These are phyloP conservation scores for Carex arenaria DNA, from an alignment of 202 grass and related monocot genomes.

Conservation along the genomic window DNA sequence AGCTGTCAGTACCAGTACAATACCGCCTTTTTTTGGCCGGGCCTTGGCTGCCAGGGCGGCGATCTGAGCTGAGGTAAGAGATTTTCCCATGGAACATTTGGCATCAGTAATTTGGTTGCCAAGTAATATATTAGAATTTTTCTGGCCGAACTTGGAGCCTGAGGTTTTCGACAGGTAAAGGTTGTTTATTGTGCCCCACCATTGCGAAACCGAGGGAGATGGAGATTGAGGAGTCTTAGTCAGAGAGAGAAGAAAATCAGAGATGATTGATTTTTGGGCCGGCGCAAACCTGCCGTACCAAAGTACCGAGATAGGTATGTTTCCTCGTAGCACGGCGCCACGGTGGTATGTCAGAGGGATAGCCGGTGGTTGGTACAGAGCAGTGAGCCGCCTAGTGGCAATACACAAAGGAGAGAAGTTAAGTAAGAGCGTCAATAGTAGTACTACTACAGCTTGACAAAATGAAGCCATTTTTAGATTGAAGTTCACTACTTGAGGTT, in stretches of 20 bases:
- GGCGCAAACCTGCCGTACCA: constrained; percentile 46
- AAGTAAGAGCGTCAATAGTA: constrained; percentile 4
- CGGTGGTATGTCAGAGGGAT: constrained; percentile 43
- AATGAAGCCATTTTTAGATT: neutral
- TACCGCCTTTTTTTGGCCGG: neutral
- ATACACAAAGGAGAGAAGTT: neutral
- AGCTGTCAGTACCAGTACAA: constrained; percentile 49
- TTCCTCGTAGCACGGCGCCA: constrained; percentile 38
- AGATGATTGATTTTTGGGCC: constrained; percentile 41
- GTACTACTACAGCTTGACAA: neutral
- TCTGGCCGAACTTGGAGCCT: neutral
- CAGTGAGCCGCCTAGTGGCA: constrained; percentile 32
- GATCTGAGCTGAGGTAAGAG: constrained; percentile 29
- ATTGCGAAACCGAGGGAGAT: constrained; percentile 33
- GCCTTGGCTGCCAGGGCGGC: constrained; percentile 23
- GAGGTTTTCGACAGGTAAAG: constrained; percentile 23
- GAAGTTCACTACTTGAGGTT: neutral
- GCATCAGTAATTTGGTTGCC: constrained; percentile 22
- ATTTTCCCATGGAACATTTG: constrained; percentile 40
- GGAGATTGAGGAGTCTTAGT: neutral
- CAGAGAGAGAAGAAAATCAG: constrained; percentile 46
- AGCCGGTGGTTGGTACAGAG: constrained; percentile 37
- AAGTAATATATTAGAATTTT: constrained; percentile 13
- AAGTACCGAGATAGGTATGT: constrained; percentile 39
- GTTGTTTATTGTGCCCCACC: constrained; percentile 40